These are phyloP conservation scores for Blastobotrys terrestris DNA, from an alignment of 805 yeast species.

Conservation along the genomic window DNA sequence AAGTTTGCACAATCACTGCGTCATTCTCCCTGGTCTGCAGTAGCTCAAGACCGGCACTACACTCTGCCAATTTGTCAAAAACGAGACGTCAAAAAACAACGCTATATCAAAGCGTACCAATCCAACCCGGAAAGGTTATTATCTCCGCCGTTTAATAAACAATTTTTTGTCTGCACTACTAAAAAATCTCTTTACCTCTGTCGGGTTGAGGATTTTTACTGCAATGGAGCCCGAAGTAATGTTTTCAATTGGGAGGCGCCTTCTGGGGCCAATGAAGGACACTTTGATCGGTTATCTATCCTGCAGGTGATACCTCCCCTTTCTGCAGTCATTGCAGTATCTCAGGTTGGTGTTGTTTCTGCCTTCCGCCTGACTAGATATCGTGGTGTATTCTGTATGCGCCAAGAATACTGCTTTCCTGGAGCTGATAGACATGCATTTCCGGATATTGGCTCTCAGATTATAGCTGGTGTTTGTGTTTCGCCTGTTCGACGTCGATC, in stretches of 20 bases:
- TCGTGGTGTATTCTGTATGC: slow-evolving; percentile 37
- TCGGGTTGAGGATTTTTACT: slow-evolving; percentile 39
- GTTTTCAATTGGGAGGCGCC: slow-evolving; percentile 35
- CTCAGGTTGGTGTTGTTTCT: slow-evolving; percentile 41
- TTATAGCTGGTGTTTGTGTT: neutral
- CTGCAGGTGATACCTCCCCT: slow-evolving; percentile 35
- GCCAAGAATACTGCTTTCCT: slow-evolving; percentile 37
- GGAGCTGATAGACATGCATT: neutral
- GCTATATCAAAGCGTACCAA: slow-evolving; percentile 5
- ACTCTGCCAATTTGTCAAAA: slow-evolving; percentile 15
- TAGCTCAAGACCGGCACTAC: slow-evolving; percentile 12
- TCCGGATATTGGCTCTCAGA: neutral
- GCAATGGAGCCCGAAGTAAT: slow-evolving; percentile 37
- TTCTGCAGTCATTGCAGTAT: slow-evolving; percentile 36
- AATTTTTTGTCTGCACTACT: slow-evolving; percentile 41
- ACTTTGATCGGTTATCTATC: slow-evolving; percentile 28
- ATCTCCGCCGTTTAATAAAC: slow-evolving; percentile 24
- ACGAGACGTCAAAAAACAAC: slow-evolving; percentile 5
- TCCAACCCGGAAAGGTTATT: slow-evolving; percentile 10
- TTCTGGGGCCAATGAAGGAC: slow-evolving; percentile 13
- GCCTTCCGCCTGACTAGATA: slow-evolving; percentile 38
- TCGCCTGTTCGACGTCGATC: neutral
- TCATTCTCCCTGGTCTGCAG: slow-evolving; percentile 10
- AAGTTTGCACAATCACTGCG: slow-evolving; percentile 7
- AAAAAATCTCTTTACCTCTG: slow-evolving; percentile 40